Base-by-base conservation (phyloP, 148 eudicot genomes). In the Rhododendron ferrugineum region DNA sequence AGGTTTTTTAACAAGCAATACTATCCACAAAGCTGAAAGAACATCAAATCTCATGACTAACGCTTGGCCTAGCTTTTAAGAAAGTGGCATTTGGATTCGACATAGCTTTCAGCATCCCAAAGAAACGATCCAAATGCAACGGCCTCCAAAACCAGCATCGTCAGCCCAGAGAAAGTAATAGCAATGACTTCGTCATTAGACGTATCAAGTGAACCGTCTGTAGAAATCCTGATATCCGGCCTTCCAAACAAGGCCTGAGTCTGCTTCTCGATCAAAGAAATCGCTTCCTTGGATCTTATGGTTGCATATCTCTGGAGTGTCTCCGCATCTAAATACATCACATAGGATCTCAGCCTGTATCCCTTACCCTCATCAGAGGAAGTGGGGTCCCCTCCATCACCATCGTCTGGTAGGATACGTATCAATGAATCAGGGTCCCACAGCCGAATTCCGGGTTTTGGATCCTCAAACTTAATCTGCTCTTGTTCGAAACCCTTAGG, bases 231-330 rank as follows among this genome's bases (percentile, higher is more conserved):
- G 60, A 97, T 93, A 89, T 95, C 98, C 0, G 99, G 99, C 83
- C 90, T 94, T 50, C 99, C 99, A 82, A 97, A 97, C 88, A 97
- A 87, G 22, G 98, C 95, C 85, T 95, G 99, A 2, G 99, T 97
- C 85, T 97, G 99, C 91, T 89, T 95, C 83, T 97, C 99, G 5
- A 97, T 95, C 89, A 95, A 87, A 26, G 98, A 93, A 64, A 94
- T 86, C 6, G 98, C 96, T 92, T 95, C 99, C 76, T 88, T 92
- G 6, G 99, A 97, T 87, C 99, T 92, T 86, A 97, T 88, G 50
- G 96, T 94, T 10, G 98, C 98, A 40, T 95, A 97, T 82, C 95
- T 91, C 88, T 95, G 95, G 52, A 97, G 96, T 23, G 99, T 97
- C 66, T 95, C 99, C 0, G 94, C 86, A 91, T 97, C 99, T 90